Evolutionary conservation across 495 filamentous ascomycete species (phyloP), one percentile per base, ranked within the genome.

Genomic region (Daldinia loculata): DNA sequence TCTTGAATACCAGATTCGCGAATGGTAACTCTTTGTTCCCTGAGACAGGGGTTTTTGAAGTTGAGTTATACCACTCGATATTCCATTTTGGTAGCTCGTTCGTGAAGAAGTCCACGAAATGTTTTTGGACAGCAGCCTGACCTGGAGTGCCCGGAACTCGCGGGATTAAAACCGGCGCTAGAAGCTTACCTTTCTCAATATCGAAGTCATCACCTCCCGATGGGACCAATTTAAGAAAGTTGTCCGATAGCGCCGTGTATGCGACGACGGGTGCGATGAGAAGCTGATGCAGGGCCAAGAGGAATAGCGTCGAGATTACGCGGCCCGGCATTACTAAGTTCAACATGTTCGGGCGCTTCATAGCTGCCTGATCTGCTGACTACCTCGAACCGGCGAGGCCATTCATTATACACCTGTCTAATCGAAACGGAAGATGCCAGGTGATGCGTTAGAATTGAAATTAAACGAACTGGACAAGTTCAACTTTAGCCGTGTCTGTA

Each of bases 131-230:
- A 6, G 83, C 83, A 14, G 81, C 79, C n/a, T 89, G 93, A 30
- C 92, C 93, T 2, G 87, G 81, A 4, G 93, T 97, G 22, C 95
- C 95, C 26, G 95, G 89, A 29, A 99, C 94, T 61, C 95, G 92
- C 30, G 95, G 90, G 24, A 87, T 88, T n/a, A 99, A 87, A 67
- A 99, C 95, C 1, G 94, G 95, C 1, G 94, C 83, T n/a, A 98
- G 85, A 22, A 99, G 83, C 6, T 85, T 80, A 61, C 93, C 92
- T 57, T 81, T 84, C 52, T 90, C 76, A 74, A 95, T 91, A 78
- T 98, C 85, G 77, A 98, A 95, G 82, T 97, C 94, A 32, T 85
- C 67, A 61, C 86, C 87, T 1, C 91, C 89, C 15, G 86, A 86
- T 2, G 92, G 91, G 4, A 98, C 81, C 39, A 79, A 76, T 39